Evolutionary conservation across 768 basidiomycete species (phyloP).

Genomic region (Hortiboletus flavorubellus): DNA sequence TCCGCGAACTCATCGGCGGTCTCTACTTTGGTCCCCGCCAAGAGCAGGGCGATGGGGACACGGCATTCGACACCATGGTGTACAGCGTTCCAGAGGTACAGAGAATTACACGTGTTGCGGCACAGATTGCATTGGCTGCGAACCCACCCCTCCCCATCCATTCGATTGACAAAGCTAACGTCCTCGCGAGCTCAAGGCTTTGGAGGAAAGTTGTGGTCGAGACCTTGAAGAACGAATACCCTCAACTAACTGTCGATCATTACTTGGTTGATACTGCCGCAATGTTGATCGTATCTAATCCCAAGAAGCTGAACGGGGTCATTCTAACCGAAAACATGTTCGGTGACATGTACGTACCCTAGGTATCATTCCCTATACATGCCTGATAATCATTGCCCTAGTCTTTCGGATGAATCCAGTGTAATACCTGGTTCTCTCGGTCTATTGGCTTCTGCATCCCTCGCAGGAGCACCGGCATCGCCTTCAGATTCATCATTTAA

Average conservation of each 20-base stretch:
- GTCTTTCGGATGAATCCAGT: constrained; percentile 93
- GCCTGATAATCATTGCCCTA: constrained; percentile 30
- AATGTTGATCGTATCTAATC: constrained; percentile 90
- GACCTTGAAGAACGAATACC: constrained; percentile 80
- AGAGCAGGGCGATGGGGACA: constrained; percentile 70
- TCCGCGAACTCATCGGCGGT: constrained; percentile 95
- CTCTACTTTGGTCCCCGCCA: constrained; percentile 93
- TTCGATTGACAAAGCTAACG: constrained; percentile 98
- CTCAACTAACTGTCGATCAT: constrained; percentile 84
- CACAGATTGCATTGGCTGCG: constrained; percentile 79
- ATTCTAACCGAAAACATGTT: constrained; percentile 95
- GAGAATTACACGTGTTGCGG: constrained; percentile 94
- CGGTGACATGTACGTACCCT: constrained; percentile 82
- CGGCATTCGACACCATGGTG: constrained; percentile 89
- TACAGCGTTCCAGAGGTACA: constrained; percentile 91
- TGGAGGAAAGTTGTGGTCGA: constrained; percentile 95
- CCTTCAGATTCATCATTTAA: constrained; percentile 57
- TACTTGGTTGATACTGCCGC: constrained; percentile 94
- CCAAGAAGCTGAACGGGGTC: constrained; percentile 91
- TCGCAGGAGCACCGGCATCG: constrained; percentile 79
- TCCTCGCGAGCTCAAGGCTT: constrained; percentile 88
- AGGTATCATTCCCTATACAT: background rate
- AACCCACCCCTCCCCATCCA: constrained; percentile 87
- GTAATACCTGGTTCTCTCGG: constrained; percentile 98
- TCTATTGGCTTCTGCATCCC: constrained; percentile 91